Percentiles rank a stretch among this genome's conserved stretches.
Evolutionary conservation across 306 rosid genomes (phyloP).

Genomic region (Acacia melanoxylon): DNA sequence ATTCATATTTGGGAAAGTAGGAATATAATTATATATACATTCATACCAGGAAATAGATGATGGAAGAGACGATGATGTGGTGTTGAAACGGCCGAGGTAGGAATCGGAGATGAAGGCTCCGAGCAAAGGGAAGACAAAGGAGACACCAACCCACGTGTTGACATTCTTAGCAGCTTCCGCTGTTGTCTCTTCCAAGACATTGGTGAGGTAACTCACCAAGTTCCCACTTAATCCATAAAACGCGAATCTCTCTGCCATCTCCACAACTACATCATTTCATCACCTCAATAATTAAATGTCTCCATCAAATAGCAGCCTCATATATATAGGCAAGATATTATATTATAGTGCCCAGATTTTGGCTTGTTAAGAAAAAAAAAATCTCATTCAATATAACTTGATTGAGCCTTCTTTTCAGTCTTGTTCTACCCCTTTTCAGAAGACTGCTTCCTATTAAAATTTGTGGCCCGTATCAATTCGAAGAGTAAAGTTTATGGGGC

Average conservation of each 20-base stretch:
- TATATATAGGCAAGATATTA: too few species aligned
- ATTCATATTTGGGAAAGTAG: not conserved
- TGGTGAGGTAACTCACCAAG: constrained; percentile 44
- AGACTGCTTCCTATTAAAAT: too few species aligned
- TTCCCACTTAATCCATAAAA: constrained; percentile 46
- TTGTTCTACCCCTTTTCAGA: too few species aligned
- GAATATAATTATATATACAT: not conserved
- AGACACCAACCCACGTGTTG: constrained; percentile 44
- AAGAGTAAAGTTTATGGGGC: not conserved
- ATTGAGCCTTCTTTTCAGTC: too few species aligned
- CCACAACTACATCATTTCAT: constrained; percentile 40
- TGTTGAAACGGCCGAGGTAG: not conserved
- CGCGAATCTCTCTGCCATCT: constrained; percentile 54
- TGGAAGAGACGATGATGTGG: constrained; percentile 39
- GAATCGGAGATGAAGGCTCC: not conserved
- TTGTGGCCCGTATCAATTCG: not conserved
- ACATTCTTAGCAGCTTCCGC: constrained; percentile 44
- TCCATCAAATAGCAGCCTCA: too few species aligned
- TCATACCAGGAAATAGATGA: constrained; percentile 23
- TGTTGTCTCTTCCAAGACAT: constrained; percentile 28
- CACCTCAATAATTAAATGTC: too few species aligned
- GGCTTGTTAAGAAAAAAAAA: too few species aligned
- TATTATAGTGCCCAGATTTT: not conserved
- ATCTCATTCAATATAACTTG: too few species aligned
- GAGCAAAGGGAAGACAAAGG: not conserved